A percentile compares a stretch with the other conserved stretches of the same genome.
Conservation (phyloP, 164 flowering plant species). For the Brasenia schreberi region DNA sequence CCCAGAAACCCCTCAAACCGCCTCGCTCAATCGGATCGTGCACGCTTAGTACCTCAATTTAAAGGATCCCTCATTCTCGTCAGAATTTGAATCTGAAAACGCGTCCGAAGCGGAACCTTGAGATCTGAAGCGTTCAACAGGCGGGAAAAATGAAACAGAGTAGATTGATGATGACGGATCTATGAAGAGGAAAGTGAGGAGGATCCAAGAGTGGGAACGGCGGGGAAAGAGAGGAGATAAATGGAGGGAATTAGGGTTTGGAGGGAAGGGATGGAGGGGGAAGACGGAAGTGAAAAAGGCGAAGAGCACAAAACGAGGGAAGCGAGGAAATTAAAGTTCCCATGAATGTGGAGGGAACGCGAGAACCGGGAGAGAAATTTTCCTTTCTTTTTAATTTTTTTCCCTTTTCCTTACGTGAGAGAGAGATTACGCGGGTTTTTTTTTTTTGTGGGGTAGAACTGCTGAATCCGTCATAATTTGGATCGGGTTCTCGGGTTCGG, state of each 20-base stretch:
- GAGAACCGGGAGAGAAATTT: constrained; percentile 6
- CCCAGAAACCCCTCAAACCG: neutral
- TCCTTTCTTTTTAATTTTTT: neutral
- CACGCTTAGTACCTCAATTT: neutral
- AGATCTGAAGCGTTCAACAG: neutral
- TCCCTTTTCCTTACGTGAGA: neutral
- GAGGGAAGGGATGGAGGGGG: constrained; percentile 4
- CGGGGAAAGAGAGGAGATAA: neutral
- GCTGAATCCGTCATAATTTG: too few species aligned
- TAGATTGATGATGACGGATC: neutral
- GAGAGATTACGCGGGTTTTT: neutral
- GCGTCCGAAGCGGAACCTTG: neutral
- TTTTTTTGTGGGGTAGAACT: too few species aligned
- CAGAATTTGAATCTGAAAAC: neutral
- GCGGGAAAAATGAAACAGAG: neutral
- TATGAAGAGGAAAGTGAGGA: neutral
- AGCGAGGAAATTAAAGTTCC: constrained; percentile 62
- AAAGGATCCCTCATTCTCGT: neutral
- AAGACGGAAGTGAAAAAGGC: constrained; percentile 9
- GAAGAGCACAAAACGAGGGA: constrained; percentile 58
- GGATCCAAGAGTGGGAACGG: constrained; percentile 2
- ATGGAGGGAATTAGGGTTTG: constrained; percentile 3
- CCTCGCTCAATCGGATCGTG: neutral
- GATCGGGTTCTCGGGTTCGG: too few species aligned
- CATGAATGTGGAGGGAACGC: constrained; percentile 93